Conservation (phyloP, 2,329 filamentous ascomycete species). For the Neocatenulostroma microsporum region DNA sequence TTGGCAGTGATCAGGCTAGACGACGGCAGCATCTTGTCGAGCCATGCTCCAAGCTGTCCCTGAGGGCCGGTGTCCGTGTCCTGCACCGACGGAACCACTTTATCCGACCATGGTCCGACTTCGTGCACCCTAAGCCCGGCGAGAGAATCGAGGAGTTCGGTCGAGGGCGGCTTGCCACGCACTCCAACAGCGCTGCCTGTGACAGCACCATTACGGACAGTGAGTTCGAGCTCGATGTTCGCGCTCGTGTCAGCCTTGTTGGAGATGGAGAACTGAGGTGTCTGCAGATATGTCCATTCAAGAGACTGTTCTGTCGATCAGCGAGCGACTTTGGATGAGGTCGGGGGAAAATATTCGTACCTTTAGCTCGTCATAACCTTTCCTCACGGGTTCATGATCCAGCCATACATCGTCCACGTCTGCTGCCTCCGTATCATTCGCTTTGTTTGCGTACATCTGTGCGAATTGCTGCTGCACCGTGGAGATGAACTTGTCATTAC, state of each 20-base stretch:
- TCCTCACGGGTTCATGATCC: conserved; percentile 47
- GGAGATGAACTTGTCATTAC: conserved; percentile 37
- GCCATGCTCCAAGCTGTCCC: neutral
- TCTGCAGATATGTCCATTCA: conserved; percentile 78
- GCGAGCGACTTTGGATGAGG: conserved; percentile 4
- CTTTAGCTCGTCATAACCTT: conserved; percentile 56
- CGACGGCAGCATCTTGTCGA: conserved; percentile 5
- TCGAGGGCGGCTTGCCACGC: conserved; percentile 29
- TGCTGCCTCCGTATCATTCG: conserved; percentile 34
- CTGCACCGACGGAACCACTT: neutral
- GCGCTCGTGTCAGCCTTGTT: conserved; percentile 9
- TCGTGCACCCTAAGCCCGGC: conserved; percentile 43
- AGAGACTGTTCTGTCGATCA: conserved; percentile 44
- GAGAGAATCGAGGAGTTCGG: conserved; percentile 8
- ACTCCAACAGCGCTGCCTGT: neutral
- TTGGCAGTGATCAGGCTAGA: too few relatives aligned
- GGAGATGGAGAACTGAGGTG: conserved; percentile 61
- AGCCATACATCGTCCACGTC: conserved; percentile 49
- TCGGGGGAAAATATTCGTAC: conserved; percentile 31
- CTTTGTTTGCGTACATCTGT: conserved; percentile 49
- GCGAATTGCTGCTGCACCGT: conserved; percentile 53
- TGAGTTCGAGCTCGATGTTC: conserved; percentile 18
- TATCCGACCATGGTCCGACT: conserved; percentile 25
- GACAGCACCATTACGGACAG: conserved; percentile 35
- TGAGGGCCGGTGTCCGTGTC: neutral